phyloP scores from a whole-genome alignment of 148 eudicot genomes.

The Rhododendron kiyosumense region DNA sequence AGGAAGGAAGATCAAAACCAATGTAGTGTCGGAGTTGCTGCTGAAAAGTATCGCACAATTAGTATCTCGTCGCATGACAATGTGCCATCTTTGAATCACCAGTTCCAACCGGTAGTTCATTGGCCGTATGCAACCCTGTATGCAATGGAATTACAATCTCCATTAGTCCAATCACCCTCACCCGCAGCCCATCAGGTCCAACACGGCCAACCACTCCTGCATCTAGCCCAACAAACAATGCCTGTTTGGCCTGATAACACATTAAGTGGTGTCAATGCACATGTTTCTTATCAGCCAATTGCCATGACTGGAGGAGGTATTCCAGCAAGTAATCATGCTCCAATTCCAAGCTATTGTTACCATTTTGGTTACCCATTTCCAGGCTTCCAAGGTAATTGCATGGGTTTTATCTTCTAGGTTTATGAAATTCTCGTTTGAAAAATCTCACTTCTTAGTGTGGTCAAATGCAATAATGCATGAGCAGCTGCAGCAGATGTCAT shows the following conservation, averaged over 20 bases:
- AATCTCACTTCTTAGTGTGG: not conserved
- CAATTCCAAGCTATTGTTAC: slow-evolving; percentile 11
- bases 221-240: slow-evolving; percentile 5
- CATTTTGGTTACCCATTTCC: slow-evolving; percentile 13
- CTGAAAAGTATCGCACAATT: not conserved
- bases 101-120: not conserved
- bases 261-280: not conserved
- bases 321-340: slow-evolving; percentile 6
- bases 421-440: not conserved
- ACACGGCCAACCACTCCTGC: not conserved
- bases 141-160: not conserved
- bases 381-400: slow-evolving; percentile 10
- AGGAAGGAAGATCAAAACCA: slow-evolving; percentile 12
- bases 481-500: not conserved
- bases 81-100: not conserved
- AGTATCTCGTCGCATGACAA: not conserved
- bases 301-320: not conserved
- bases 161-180: not conserved
- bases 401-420: too few species aligned
- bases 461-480: not conserved
- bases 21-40: not conserved
- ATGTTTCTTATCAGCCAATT: slow-evolving; percentile 4
- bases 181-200: slow-evolving; percentile 11
- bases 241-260: slow-evolving; percentile 7
- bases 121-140: slow-evolving; percentile 3